Base-by-base conservation (phyloP, 345 rosid species). In the Aquilaria sinensis region DNA sequence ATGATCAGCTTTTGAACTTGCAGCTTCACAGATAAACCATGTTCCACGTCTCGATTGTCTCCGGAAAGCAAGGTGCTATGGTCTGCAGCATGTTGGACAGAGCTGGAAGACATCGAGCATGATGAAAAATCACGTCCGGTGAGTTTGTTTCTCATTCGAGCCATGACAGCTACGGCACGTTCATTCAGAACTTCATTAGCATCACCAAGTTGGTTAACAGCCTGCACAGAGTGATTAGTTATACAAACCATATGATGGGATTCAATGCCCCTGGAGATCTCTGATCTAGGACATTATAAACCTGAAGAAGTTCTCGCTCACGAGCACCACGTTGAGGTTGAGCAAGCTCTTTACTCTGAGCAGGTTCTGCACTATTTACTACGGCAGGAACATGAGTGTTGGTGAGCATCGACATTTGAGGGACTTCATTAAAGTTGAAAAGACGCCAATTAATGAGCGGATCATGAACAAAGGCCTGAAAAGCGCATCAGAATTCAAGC, bases 361-460 rank as follows among this genome's bases (percentile, higher is more conserved):
- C 72, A 77, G 86, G 74, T 73, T 81, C 97, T 68, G 81, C 93
- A 5, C 75, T 64, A 65, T 83, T 88, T 51, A 76, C 90, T 43
- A 63, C 89, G 62, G 90, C 71, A 63, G 87, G 73, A 55, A 53
- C 83, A 53, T 84, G 88, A 34, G 82, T 53, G 73, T 74, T 83
- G 16, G 73, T 72, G 58, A 86, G 69, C 71, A 82, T 47, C 1
- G 99, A 80, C 83, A 90, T 77, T 83, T 91, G 96, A 2, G 97
- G 99, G 61, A 92, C 96, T 85, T 89, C 98, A 49, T 88, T 89
- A 76, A 89, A 92, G 79, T 87, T 89, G 84, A 94, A 91, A 58
- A 94, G 99, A 70, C 96, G 97, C 99, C 97, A 94, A 62, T 94
- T 91, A 63, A 94, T 91, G 62, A 94, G 92, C 69, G 99, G 99